Evolutionary conservation across 305 asterid species (phyloP).

Genomic region (Vinca major): DNA sequence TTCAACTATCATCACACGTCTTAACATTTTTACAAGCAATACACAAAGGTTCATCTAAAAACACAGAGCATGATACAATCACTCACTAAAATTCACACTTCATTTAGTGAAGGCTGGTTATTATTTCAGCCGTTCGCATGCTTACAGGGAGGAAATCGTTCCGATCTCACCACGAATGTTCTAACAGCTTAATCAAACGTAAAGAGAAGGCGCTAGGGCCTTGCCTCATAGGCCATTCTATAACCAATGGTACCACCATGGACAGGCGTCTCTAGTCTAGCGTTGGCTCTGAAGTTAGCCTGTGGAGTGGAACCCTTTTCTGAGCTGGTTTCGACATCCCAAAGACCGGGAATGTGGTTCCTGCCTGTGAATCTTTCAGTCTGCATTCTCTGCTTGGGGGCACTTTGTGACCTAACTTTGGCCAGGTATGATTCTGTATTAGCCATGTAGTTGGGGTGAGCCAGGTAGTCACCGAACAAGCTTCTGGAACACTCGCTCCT

Average conservation of each 20-base stretch:
- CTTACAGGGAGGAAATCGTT: neutral
- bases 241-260: too few species aligned
- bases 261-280: too few species aligned
- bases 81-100: constrained; percentile 7
- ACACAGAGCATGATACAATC: too few species aligned
- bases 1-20: too few species aligned
- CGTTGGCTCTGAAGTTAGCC: too few species aligned
- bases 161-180: neutral
- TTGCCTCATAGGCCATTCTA: constrained; percentile 17
- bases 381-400: constrained; percentile 69
- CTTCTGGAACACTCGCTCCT: constrained; percentile 59
- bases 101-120: constrained; percentile 7
- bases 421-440: constrained; percentile 72
- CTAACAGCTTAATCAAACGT: neutral
- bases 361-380: constrained; percentile 27
- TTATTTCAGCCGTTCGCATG: constrained; percentile 4
- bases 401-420: constrained; percentile 80
- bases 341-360: constrained; percentile 21
- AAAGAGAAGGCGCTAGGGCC: constrained; percentile 22
- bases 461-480: constrained; percentile 42
- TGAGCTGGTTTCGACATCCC: constrained; percentile 45
- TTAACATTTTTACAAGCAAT: too few species aligned
- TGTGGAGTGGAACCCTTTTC: constrained; percentile 37
- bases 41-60: too few species aligned
- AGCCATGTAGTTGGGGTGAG: constrained; percentile 77